These are phyloP conservation scores for Musa itinerans DNA, from an alignment of 176 grass and related monocot species.

Conservation along the genomic window DNA sequence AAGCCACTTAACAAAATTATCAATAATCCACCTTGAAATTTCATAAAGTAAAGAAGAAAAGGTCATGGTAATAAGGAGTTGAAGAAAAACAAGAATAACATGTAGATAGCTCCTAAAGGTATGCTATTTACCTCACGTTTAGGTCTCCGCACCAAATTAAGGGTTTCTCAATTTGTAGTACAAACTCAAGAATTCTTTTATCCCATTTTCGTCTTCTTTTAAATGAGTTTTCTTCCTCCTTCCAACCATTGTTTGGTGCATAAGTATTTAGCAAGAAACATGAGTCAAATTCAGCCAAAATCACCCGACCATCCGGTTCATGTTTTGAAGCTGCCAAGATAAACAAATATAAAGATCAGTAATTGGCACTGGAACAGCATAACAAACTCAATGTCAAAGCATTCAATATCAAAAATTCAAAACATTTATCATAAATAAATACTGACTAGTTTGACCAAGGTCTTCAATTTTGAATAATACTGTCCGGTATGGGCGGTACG, in stretches of 20 bases:
- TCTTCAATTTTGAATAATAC: no score
- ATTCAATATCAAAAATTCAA: neutral
- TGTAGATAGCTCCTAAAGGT: neutral
- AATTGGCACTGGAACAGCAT: neutral
- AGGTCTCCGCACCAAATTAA: conserved; percentile 94
- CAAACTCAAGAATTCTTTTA: conserved; percentile 91
- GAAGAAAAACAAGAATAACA: conserved; percentile 2
- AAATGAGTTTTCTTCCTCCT: conserved; percentile 93
- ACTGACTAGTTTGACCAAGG: neutral
- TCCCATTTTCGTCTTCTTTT: conserved; percentile 94
- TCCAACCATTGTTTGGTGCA: conserved; percentile 97
- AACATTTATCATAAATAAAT: neutral
- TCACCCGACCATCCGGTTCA: conserved; percentile 78
- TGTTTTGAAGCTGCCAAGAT: conserved; percentile 53
- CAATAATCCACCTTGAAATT: neutral
- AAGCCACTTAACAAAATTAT: no score
- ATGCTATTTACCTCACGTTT: conserved; percentile 67
- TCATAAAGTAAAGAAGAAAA: neutral
- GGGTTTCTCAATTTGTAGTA: conserved; percentile 61
- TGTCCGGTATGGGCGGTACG: no score
- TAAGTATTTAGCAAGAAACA: conserved; percentile 80
- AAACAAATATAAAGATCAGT: neutral
- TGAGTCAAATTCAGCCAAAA: conserved; percentile 95
- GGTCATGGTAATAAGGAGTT: neutral
- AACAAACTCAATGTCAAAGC: neutral